phyloP scores from a whole-genome alignment of 2,329 filamentous ascomycete genomes.

The Polychaeton citri region DNA sequence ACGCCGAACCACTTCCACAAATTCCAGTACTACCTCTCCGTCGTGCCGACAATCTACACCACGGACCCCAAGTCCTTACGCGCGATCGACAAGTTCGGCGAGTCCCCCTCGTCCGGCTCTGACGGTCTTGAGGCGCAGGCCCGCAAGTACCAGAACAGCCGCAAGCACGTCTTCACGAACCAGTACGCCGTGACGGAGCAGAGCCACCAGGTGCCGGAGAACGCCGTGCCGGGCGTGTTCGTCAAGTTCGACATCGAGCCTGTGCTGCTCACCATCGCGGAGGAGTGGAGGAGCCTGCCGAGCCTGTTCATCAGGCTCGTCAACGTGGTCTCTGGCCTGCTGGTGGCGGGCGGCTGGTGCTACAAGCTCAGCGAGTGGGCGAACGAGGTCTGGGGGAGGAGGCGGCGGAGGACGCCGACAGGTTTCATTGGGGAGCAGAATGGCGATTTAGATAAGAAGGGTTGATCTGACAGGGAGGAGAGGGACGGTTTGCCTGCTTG shows the following conservation, averaged over 20 bases:
- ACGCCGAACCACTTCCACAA: conserved; percentile 77
- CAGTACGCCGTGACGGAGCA: conserved; percentile 97
- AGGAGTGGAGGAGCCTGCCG: conserved; percentile 64
- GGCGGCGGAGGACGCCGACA: conserved; percentile 18
- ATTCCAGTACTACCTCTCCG: conserved; percentile 93
- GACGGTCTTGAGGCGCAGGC: conserved; percentile 20
- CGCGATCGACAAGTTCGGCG: conserved; percentile 16
- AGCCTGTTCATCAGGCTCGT: conserved; percentile 68
- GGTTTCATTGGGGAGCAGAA: neutral
- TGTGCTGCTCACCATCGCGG: conserved; percentile 72
- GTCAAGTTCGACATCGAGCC: conserved; percentile 99
- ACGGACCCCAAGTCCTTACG: conserved; percentile 31
- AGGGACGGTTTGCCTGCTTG: conserved; percentile 32
- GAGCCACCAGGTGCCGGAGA: conserved; percentile 55
- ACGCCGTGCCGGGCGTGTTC: conserved; percentile 72
- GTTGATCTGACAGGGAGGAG: conserved; percentile 21
- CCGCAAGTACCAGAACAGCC: conserved; percentile 21
- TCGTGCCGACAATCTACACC: conserved; percentile 88
- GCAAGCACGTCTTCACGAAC: conserved; percentile 71
- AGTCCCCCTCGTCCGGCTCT: conserved; percentile 29
- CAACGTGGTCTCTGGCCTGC: conserved; percentile 79
- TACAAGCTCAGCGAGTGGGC: conserved; percentile 75
- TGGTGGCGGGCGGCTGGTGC: conserved; percentile 89
- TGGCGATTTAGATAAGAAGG: neutral
- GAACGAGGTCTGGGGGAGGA: conserved; percentile 34